A percentile compares a stretch with the other conserved stretches of the same genome.
phyloP scores from a whole-genome alignment of 2,329 filamentous ascomycete genomes.

The Claviceps paspali region DNA sequence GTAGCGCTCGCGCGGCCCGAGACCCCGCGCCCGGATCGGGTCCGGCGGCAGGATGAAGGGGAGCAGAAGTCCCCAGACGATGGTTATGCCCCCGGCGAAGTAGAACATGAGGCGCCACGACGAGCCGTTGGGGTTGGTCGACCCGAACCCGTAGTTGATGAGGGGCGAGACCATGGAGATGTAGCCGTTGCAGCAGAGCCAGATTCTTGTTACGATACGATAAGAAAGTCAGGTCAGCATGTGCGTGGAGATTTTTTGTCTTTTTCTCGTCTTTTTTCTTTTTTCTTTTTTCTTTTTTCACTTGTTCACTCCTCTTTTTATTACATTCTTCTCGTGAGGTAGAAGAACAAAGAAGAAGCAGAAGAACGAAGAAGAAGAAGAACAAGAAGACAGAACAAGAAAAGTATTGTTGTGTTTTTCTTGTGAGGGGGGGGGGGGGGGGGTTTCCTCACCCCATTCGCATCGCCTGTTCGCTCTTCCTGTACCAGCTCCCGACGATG shows the following conservation, averaged over 20 bases:
- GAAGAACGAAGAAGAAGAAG: background rate
- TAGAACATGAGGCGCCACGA: constrained; percentile 44
- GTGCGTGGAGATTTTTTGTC: no score
- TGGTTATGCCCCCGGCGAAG: constrained; percentile 41
- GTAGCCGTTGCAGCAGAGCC: constrained; percentile 31
- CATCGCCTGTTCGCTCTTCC: constrained; percentile 19
- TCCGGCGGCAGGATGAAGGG: constrained; percentile 45
- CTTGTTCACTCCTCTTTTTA: no score
- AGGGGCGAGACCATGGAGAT: constrained; percentile 44
- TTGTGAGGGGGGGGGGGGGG: no score
- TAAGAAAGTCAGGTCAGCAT: background rate
- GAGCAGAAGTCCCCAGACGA: constrained; percentile 35
- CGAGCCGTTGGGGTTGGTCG: constrained; percentile 31
- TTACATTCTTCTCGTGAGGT: no score
- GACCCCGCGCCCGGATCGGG: constrained; percentile 45
- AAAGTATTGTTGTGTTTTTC: no score
- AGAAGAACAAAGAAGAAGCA: background rate
- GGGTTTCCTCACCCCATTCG: constrained; percentile 13
- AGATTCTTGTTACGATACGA: constrained; percentile 14
- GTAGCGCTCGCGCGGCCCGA: constrained; percentile 21
- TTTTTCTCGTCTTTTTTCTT: background rate
- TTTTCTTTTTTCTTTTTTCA: background rate
- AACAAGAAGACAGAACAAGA: background rate
- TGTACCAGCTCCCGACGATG: constrained; percentile 5
- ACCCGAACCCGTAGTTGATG: constrained; percentile 44